Evolutionary conservation across 2,329 filamentous ascomycete species (phyloP), one percentile per base, ranked within the genome.

Genomic region (Aurifilum marmelostoma): DNA sequence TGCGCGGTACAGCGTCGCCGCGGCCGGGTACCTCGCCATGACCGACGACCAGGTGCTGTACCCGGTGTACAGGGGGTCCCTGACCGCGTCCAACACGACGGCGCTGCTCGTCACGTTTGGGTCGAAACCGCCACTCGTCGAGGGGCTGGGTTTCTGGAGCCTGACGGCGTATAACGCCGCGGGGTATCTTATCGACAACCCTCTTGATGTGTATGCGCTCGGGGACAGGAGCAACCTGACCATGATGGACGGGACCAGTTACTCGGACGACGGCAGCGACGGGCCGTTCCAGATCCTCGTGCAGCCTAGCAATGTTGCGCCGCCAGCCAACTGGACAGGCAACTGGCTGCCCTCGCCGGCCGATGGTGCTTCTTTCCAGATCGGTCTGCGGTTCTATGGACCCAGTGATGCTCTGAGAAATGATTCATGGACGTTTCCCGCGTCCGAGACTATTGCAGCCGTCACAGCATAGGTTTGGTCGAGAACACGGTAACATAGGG

Each of bases 181-280:
- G 3, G 67, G 72, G 32, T 73, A 71, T 24, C 71, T 78, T 3
- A 71, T 77, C 39, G 27, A 65, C 5, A 77, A 78, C 65, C n/a
- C 62, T 1, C 56, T 73, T 34, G 58, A 74, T 39, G 67, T 69
- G 5, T 77, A 76, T 63, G 69, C 72, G 2, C 62, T 77, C 7
- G 74, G 75, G 3, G 74, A 75, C 65, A 71, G 74, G 9, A 73
- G 70, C 54, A 73, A 74, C 60, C 52, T 78, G 34, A 76, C 73
- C 2, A 76, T 73, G 63, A n/a, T 63, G 5, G 73, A 75, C 67
- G 77, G 75, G 1, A 69, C 61, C 1, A 67, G 58, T 14, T 52
- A 70, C 14, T 69, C 73, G 5, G 71, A 74, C 50, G 71, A 74
- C 50, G 69, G 67, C 16, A 34, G 39, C 9, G 50, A 67, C 37